Base-by-base conservation (phyloP, 352 stramenopile genomes). In the Globisporangium canariense region DNA sequence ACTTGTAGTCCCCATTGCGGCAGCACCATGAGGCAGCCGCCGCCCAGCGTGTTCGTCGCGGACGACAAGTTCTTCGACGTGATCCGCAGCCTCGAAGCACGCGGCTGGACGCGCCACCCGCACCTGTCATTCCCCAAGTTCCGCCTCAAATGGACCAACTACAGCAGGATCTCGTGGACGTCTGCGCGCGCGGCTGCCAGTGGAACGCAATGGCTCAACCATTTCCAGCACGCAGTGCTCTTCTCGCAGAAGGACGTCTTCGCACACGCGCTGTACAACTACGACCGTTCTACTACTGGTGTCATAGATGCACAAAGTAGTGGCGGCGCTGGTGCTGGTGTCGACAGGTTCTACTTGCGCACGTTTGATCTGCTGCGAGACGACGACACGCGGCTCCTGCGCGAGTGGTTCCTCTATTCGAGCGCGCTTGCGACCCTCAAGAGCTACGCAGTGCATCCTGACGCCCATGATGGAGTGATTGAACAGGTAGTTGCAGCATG, bases 101-200 rank as follows among this genome's bases (percentile, higher is more conserved):
- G 69, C 34, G 75, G 72, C 20, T 90, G 83, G 81, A 68, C 41
- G 14, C 77, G 79, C n/a, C 80, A 86, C 34, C 70, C 76, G 34
- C 80, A 89, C 62, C 61, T 77, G 4, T 66, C 74, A 36, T 90
- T 87, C 62, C 84, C 84, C 1, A 77, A 73, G 56, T 84, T 77
- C 46, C 67, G 75, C 20, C 72, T 93, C 18, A 83, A 84, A 53
- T 91, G 79, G 77, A 75, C 74, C 60, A 91, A 91, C 73, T 93
- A 93, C 78, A 54, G 65, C 32, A 80, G 77, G 60, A 75, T 93
- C 62, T 52, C 67, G 65, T 93, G 84, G 84, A 8, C 40, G 5
- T n/a, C 30, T 11, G 36, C 90, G 62, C 64, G 58, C 10, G 36
- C 65, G 9, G 11, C 60, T 11, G 11, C 55, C 22, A 52, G 6